Evolutionary conservation across 805 yeast genomes (phyloP).

Genomic region (Wickerhamiella nectarea): DNA sequence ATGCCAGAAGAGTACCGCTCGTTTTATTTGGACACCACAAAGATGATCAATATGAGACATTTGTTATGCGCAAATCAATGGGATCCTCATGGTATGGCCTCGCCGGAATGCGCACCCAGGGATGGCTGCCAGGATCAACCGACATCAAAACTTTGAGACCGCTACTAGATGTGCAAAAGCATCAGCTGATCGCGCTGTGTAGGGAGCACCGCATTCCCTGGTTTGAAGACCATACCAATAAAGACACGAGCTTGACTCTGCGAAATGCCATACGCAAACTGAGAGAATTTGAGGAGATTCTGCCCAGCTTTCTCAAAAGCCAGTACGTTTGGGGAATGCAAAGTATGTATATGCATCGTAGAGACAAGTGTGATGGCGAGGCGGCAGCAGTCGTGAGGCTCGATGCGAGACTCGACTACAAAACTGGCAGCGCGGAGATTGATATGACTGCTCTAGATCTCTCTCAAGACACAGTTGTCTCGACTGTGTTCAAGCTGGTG

Average conservation of each 20-base stretch:
- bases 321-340: background rate
- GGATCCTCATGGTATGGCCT: constrained; percentile 45
- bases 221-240: constrained; percentile 62
- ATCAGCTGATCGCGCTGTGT: constrained; percentile 36
- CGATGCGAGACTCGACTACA: constrained; percentile 1
- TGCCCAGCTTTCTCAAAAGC: constrained; percentile 4
- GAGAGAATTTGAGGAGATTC: constrained; percentile 24
- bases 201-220: constrained; percentile 31
- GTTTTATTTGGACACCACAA: constrained; percentile 52
- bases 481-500: constrained; percentile 11
- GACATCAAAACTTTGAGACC: constrained; percentile 36
- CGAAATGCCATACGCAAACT: constrained; percentile 43
- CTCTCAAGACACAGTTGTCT: background rate
- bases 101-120: constrained; percentile 34
- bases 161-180: constrained; percentile 34
- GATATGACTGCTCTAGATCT: constrained; percentile 3
- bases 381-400: constrained; percentile 4
- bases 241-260: constrained; percentile 37
- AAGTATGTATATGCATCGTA: constrained; percentile 3
- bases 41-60: constrained; percentile 65
- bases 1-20: constrained; percentile 23
- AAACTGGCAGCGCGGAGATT: constrained; percentile 10
- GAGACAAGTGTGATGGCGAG: constrained; percentile 3
- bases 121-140: background rate
- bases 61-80: constrained; percentile 36